Base-by-base conservation (phyloP, 2,329 filamentous ascomycete species). In the Fusarium circinatum region DNA sequence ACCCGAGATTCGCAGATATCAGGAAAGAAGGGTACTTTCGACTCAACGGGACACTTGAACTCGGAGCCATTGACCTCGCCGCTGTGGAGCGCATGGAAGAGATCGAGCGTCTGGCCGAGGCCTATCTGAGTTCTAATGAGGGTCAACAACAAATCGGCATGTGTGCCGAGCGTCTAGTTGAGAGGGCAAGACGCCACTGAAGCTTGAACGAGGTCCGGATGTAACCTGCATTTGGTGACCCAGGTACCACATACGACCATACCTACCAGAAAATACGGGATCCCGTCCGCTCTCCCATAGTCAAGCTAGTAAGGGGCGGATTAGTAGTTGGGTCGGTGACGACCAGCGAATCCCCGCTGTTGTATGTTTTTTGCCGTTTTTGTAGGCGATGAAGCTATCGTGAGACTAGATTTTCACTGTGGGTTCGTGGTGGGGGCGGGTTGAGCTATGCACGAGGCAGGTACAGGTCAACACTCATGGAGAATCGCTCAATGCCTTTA, bases 251-350 rank as follows among this genome's bases (percentile, higher is more conserved):
- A 58, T 58, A 58, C 55, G 55, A 58, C 55, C 55, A 58, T 58
- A 48, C 41, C 55, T 58, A 58, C 30, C 32, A 58, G 55, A 58
- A 36, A 48, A 28, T 48, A 48, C 55, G 55, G 55, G 55, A 58
- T 58, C 55, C 55, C 55, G 55, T 58, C 41, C 55, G 55, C 55
- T 57, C 55, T 57, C 55, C 55, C 55, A 57, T 57, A 48, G 55
- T 34, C n/a, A 57, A 57, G 55, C 55, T 47, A 15, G 30, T 57
- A 57, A 57, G 39, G 39, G 55, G 55, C 55, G 39, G 55, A 57
- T 57, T 57, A 57, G 55, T 57, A 57, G 55, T 57, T 57, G 55
- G 55, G 55, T 57, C 55, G 55, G 55, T 57, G 55, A 57, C 55
- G 55, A 57, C 55, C 39, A 57, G 55, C 55, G 55, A 58, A 58